These are phyloP conservation scores for Penicillium hordei DNA, from an alignment of 2,329 filamentous ascomycete species.

Conservation along the genomic window DNA sequence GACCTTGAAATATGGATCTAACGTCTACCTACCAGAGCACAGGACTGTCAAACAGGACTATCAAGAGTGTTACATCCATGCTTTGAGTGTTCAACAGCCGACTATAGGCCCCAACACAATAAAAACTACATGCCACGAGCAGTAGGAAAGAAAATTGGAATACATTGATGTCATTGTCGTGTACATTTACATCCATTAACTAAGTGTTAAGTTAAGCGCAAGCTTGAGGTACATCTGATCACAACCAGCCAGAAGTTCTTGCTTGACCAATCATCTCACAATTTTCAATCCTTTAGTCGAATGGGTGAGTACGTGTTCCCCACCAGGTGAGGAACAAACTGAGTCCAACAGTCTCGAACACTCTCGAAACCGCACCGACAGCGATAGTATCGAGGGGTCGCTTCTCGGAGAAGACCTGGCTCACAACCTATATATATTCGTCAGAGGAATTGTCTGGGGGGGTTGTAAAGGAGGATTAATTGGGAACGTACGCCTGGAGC, in stretches of 20 bases:
- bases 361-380: conserved; percentile 77
- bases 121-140: too few relatives aligned
- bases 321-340: conserved; percentile 94
- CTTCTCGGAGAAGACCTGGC: conserved; percentile 86
- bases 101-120: too few relatives aligned
- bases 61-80: not conserved
- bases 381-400: conserved; percentile 86
- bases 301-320: conserved; percentile 92
- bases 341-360: conserved; percentile 90
- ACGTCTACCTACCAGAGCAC: not conserved
- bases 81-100: not conserved
- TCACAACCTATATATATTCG: conserved; percentile 64
- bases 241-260: conserved; percentile 14
- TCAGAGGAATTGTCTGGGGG: conserved; percentile 7
- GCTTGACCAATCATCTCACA: not conserved
- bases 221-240: not conserved
- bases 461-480: not conserved
- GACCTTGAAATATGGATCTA: not conserved
- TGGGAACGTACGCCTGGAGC: conserved; percentile 72
- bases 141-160: not conserved
- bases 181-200: conserved; percentile 10
- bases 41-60: not conserved
- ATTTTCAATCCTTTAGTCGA: conserved; percentile 60
- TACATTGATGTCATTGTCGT: conserved; percentile 3
- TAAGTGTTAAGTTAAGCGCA: not conserved